A percentile compares a stretch with the other conserved stretches of the same genome.
phyloP scores from a whole-genome alignment of 2,329 filamentous ascomycete genomes.

The Colletotrichum endophyticum region DNA sequence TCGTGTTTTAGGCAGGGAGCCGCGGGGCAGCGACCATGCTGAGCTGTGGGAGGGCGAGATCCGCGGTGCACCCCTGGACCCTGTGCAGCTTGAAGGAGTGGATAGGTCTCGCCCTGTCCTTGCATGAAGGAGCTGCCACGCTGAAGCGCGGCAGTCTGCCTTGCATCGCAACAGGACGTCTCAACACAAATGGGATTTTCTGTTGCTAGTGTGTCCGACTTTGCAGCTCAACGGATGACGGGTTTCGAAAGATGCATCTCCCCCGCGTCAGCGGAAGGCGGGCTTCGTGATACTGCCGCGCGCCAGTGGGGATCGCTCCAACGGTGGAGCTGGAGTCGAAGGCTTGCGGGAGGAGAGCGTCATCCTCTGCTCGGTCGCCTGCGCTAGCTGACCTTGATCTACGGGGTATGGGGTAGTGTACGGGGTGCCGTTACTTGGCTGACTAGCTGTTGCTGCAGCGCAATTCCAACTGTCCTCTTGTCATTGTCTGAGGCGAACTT shows the following conservation, averaged over 20 bases:
- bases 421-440: neutral
- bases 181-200: neutral
- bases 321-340: neutral
- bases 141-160: neutral
- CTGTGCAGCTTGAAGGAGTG: neutral
- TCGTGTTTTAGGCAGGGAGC: neutral
- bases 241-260: neutral
- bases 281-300: neutral
- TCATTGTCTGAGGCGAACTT: neutral
- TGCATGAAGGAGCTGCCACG: constrained; percentile 4
- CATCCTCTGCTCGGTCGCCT: neutral
- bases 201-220: constrained; percentile 3
- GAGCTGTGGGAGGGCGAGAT: neutral
- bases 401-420: neutral
- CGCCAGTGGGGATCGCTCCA: neutral
- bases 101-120: neutral
- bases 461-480: neutral
- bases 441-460: neutral
- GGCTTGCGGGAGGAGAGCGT: neutral
- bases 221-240: constrained; percentile 1
- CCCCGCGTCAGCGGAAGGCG: neutral
- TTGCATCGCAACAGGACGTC: neutral
- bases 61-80: constrained; percentile 1
- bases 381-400: neutral
- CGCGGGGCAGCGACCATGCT: neutral